Evolutionary conservation across 2,329 filamentous ascomycete species (phyloP).

Genomic region (Aphanocladium album): DNA sequence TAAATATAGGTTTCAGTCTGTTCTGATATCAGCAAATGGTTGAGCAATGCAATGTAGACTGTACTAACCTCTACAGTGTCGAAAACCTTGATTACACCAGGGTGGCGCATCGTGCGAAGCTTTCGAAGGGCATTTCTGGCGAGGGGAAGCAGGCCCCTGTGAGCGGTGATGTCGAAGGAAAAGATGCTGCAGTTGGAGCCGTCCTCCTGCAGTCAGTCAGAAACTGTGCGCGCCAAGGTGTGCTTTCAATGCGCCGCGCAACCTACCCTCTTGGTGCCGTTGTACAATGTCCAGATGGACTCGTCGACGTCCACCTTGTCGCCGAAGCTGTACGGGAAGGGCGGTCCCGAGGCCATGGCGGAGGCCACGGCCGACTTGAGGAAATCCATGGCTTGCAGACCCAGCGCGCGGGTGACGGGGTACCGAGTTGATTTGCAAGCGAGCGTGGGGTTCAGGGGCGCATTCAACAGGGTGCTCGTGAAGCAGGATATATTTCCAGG

Average conservation of each 20-base stretch:
- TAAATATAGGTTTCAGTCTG: conserved; percentile 94
- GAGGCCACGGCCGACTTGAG: conserved; percentile 96
- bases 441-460: neutral
- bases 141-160: conserved; percentile 75
- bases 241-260: neutral
- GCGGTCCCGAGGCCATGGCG: conserved; percentile 89
- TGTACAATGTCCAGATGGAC: conserved; percentile 94
- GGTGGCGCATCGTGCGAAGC: conserved; percentile 85
- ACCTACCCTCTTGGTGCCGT: conserved; percentile 81
- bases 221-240: neutral
- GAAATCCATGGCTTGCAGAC: conserved; percentile 70
- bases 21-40: neutral
- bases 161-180: conserved; percentile 81
- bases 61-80: conserved; percentile 79
- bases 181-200: conserved; percentile 94
- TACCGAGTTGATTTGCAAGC: neutral
- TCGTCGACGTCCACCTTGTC: conserved; percentile 88
- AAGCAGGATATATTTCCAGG: neutral
- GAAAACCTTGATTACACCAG: conserved; percentile 87
- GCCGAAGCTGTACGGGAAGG: conserved; percentile 88
- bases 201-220: conserved; percentile 62
- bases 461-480: neutral
- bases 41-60: no score
- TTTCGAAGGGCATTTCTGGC: conserved; percentile 94
- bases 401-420: neutral